Percentiles rank a stretch among this genome's conserved stretches.
phyloP scores from a whole-genome alignment of 257 asterid species.

The Solanum gracilifrons region DNA sequence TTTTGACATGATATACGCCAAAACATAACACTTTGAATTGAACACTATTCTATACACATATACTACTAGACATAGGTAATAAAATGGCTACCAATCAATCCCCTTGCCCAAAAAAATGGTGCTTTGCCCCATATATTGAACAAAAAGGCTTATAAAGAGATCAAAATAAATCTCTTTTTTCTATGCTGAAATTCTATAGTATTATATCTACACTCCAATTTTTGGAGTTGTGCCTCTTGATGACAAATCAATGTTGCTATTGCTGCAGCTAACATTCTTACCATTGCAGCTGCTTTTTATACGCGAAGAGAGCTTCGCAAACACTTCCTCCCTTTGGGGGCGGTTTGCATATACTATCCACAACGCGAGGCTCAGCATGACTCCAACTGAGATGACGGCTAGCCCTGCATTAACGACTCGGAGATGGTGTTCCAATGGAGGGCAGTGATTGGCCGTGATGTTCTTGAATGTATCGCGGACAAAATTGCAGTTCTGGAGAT shows the following conservation, averaged over 20 bases:
- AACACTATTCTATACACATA: background rate
- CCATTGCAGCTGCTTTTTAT: constrained; percentile 47
- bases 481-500: constrained; percentile 78
- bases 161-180: background rate
- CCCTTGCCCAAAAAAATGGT: background rate
- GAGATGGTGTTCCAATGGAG: constrained; percentile 59
- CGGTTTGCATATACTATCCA: constrained; percentile 95
- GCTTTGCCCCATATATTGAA: background rate
- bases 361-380: constrained; percentile 81
- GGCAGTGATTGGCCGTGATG: constrained; percentile 60
- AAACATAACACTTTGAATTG: background rate
- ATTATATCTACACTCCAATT: constrained; percentile 30
- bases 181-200: background rate
- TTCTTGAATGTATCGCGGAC: constrained; percentile 76
- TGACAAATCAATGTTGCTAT: constrained; percentile 1
- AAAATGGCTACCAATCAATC: background rate
- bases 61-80: background rate
- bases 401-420: constrained; percentile 56
- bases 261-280: constrained; percentile 1
- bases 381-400: constrained; percentile 72
- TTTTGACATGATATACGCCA: background rate
- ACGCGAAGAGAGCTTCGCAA: constrained; percentile 52
- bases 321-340: constrained; percentile 99
- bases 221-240: constrained; percentile 36
- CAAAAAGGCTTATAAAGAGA: background rate